Evolutionary conservation across 495 filamentous ascomycete genomes (phyloP), one percentile per base, ranked within the genome.

Genomic region (Podospora bellae-mahoneyi): DNA sequence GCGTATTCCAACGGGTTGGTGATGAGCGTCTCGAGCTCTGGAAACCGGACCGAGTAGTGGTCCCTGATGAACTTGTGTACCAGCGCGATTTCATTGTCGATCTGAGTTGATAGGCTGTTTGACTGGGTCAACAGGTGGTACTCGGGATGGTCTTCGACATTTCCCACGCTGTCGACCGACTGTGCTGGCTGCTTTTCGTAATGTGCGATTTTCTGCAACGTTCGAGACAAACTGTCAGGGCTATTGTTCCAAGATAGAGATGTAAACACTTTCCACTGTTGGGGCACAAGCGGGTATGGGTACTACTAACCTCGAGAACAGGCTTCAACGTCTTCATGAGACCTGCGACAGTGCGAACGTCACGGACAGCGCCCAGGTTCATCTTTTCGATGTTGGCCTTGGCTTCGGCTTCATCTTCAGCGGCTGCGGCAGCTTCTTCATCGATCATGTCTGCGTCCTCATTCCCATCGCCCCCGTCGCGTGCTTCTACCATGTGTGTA

Each of bases 21-120:
- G 72, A 99, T 89, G 53, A 99, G 86, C 19, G 91, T 93, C 79
- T 98, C 95, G n/a, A 99, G 86, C 79, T 97, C 94, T 5, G 94
- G 94, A 72, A 97, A 98, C 70, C 95, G 88, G 54, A 90, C 85
- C 18, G 93, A 96, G 79, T 98, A 99, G 79, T 97, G 92, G 72
- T 99, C 95, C 71, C 94, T 86, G 67, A 97, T 90, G 74, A 90
- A 92, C 83, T 98, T 98, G 82, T 98, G 96, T 65, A 97, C 91
- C 15, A 94, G 89, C 9, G 90, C 91, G 60, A 97, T 91, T 77
- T 98, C 93, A 73, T 91, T 91, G 66, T 95, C 93, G 64, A 97
- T 97, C 63, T 87, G 88, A 15, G 94, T 92, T 20, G 96, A 94
- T 44, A 96, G 84, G 16, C 88, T 90, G 74, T 95, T 95, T 7